Conservation (phyloP, 345 rosid genomes). For the Ceriops tagal region DNA sequence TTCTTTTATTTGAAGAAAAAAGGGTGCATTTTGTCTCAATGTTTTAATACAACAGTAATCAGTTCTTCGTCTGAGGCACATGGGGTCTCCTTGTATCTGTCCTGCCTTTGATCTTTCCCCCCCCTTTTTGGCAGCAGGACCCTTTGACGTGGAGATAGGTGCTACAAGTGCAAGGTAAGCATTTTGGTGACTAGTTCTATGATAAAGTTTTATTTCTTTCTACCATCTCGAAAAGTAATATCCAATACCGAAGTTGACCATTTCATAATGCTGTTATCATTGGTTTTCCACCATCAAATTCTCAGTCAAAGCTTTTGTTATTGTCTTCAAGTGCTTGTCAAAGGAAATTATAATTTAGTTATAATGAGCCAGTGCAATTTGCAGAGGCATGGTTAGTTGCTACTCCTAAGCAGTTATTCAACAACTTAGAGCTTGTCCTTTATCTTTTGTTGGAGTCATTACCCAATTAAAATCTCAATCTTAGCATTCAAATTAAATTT, state of each 20-base stretch:
- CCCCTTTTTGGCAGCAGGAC: constrained; percentile 5
- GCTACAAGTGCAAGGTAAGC: constrained; percentile 27
- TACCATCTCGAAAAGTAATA: not conserved
- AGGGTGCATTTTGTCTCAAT: too few relatives aligned
- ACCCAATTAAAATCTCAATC: not conserved
- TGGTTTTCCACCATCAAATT: not conserved
- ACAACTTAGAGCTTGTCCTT: too few relatives aligned
- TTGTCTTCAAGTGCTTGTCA: not conserved
- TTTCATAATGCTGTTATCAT: constrained; percentile 3
- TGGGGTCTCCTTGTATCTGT: too few relatives aligned
- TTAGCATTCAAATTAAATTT: not conserved
- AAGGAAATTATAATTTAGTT: not conserved
- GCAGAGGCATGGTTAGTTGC: too few relatives aligned
- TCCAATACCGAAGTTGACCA: not conserved
- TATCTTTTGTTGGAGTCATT: not conserved
- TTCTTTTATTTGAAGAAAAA: too few relatives aligned
- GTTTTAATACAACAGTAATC: too few relatives aligned
- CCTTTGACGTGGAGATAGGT: constrained; percentile 39
- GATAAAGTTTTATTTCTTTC: not conserved
- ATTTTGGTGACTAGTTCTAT: not conserved
- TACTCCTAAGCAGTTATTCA: too few relatives aligned
- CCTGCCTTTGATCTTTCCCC: not conserved
- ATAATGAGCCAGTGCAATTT: not conserved
- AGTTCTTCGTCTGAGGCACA: too few relatives aligned
- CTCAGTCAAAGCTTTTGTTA: not conserved